Evolutionary conservation across 176 grass and related monocot genomes (phyloP).

Genomic region (Bonia amplexicaulis): DNA sequence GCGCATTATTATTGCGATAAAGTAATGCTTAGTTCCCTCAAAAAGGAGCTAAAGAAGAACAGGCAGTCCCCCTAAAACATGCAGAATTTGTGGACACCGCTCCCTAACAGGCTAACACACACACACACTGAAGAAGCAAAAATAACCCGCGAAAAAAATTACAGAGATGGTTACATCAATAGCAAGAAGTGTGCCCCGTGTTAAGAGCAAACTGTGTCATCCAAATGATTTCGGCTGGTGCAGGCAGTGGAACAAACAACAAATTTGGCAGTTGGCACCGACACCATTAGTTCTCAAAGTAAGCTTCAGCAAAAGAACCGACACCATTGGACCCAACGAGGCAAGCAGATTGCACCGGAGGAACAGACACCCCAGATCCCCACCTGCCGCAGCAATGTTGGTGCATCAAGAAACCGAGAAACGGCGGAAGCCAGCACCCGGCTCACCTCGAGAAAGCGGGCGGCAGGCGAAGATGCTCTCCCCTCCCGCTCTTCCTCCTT

Average conservation of each 20-base stretch:
- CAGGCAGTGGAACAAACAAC: constrained; percentile 15
- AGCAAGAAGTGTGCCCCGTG: background rate
- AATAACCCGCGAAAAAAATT: background rate
- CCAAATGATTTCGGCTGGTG: constrained; percentile 14
- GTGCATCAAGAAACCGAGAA: background rate
- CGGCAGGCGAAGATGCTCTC: background rate
- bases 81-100: constrained; percentile 26
- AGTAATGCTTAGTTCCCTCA: background rate
- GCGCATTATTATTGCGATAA: background rate
- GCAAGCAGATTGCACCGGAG: background rate
- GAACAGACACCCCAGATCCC: background rate
- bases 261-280: background rate
- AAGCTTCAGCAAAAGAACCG: constrained; percentile 44
- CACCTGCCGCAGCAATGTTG: background rate
- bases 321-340: constrained; percentile 22
- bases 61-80: constrained; percentile 30
- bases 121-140: background rate
- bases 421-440: background rate
- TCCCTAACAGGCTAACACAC: background rate
- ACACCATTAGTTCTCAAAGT: constrained; percentile 29
- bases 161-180: constrained; percentile 6
- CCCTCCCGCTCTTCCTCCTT: background rate
- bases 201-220: background rate
- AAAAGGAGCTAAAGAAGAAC: constrained; percentile 15
- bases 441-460: background rate